Evolutionary conservation across 2,329 filamentous ascomycete species (phyloP).

Genomic region (Simplicillium sp.): DNA sequence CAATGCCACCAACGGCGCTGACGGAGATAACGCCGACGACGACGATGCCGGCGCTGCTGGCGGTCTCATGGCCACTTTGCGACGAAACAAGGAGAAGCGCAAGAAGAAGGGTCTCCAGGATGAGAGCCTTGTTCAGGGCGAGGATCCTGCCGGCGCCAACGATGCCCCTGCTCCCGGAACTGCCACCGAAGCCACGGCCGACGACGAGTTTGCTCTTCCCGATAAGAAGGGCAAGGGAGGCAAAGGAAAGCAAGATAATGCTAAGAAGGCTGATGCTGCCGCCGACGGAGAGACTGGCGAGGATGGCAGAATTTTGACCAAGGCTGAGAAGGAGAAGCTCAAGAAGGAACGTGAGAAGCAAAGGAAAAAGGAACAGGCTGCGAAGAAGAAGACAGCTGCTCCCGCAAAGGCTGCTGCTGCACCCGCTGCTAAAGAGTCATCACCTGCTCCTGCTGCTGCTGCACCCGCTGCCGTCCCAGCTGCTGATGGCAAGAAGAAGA

Average conservation of each 20-base stretch:
- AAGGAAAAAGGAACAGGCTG: conserved; percentile 94
- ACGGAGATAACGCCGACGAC: conserved; percentile 38
- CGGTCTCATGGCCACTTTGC: conserved; percentile 69
- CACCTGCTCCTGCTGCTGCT: conserved; percentile 26
- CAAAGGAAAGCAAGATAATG: conserved; percentile 34
- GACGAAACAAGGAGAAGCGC: conserved; percentile 76
- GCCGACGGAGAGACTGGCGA: conserved; percentile 44
- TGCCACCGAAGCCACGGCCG: conserved; percentile 70
- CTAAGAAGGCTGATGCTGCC: conserved; percentile 32
- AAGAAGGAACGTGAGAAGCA: conserved; percentile 99
- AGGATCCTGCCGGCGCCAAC: conserved; percentile 37
- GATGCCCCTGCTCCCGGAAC: conserved; percentile 52
- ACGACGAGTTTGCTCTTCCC: conserved; percentile 77
- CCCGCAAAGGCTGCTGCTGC: conserved; percentile 43
- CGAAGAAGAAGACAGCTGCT: conserved; percentile 65
- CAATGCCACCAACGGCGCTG: conserved; percentile 30
- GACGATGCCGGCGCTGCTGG: conserved; percentile 46
- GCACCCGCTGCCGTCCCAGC: conserved; percentile 22
- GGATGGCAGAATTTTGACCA: conserved; percentile 70
- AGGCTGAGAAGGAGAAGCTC: conserved; percentile 96
- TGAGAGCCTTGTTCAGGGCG: conserved; percentile 60
- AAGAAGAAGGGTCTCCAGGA: conserved; percentile 78
- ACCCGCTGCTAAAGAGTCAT: conserved; percentile 38
- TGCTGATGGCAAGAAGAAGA: conserved; percentile 68
- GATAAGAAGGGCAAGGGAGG: conserved; percentile 65